These are phyloP conservation scores for Lichina pygmaea DNA, from an alignment of 495 filamentous ascomycete species.

Conservation along the genomic window DNA sequence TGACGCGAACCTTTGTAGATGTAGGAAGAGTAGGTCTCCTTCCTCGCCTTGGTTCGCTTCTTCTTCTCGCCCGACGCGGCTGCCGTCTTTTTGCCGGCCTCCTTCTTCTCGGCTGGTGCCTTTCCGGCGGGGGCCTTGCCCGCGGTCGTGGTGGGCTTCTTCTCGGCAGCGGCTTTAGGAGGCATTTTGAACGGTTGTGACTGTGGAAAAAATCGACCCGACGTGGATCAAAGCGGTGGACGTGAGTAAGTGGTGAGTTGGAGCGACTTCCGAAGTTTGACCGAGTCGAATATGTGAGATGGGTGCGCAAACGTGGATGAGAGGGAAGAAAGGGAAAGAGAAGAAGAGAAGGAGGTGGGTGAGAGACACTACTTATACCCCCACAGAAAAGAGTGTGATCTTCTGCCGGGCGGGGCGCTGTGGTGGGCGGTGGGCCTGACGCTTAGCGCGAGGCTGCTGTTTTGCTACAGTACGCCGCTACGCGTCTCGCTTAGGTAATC, in stretches of 20 bases:
- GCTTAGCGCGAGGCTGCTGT: too few species aligned
- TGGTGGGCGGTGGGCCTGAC: too few species aligned
- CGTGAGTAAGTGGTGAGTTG: not conserved
- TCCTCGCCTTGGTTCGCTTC: conserved; percentile 99
- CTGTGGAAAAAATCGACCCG: not conserved
- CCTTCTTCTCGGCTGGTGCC: conserved; percentile 91
- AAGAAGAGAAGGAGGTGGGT: conserved; percentile 1
- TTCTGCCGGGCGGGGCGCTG: not conserved
- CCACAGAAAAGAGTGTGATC: not conserved
- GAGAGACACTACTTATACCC: conserved; percentile 3
- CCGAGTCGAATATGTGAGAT: conserved; percentile 5
- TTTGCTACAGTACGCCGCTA: too few species aligned
- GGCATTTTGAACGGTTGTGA: conserved; percentile 36
- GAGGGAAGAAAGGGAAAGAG: conserved; percentile 1
- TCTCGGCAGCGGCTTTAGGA: conserved; percentile 70
- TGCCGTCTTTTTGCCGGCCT: conserved; percentile 95
- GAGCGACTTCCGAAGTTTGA: not conserved
- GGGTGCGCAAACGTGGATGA: not conserved
- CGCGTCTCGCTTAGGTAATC: too few species aligned
- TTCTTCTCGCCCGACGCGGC: conserved; percentile 93
- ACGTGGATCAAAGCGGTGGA: not conserved
- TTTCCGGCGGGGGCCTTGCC: conserved; percentile 90
- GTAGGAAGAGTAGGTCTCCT: conserved; percentile 99
- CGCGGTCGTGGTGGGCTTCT: conserved; percentile 92
- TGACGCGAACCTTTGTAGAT: conserved; percentile 86